A percentile compares a stretch with the other conserved stretches of the same genome.
phyloP scores from a whole-genome alignment of 2,329 filamentous ascomycete genomes.

The Rhynchosporium graminicola region DNA sequence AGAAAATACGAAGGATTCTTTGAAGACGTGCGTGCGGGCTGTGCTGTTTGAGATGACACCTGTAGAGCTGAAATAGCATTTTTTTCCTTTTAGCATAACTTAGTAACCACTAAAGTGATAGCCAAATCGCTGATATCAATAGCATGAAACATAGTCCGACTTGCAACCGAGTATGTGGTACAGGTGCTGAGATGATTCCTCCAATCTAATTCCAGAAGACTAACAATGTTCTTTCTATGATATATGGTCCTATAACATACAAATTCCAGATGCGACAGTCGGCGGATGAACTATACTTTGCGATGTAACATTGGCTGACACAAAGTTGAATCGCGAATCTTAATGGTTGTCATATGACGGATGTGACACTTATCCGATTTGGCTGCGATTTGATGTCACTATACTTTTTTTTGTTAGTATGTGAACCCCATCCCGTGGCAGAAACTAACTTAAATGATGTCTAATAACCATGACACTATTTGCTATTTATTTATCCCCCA shows the following conservation, averaged over 20 bases:
- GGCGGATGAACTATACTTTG: neutral
- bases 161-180: neutral
- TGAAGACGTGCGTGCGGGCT: too few relatives aligned
- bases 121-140: neutral
- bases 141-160: neutral
- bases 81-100: neutral
- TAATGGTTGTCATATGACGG: slow-evolving; percentile 6
- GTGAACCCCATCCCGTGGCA: too few relatives aligned
- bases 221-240: neutral
- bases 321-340: neutral
- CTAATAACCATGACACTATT: too few relatives aligned
- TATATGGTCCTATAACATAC: slow-evolving; percentile 2
- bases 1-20: too few relatives aligned
- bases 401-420: neutral
- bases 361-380: neutral
- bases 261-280: neutral
- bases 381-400: neutral
- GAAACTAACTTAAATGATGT: too few relatives aligned
- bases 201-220: slow-evolving; percentile 4
- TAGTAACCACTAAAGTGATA: neutral
- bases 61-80: too few relatives aligned
- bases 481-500: too few relatives aligned
- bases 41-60: too few relatives aligned
- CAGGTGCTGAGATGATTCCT: neutral
- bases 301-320: slow-evolving; percentile 1